Evolutionary conservation across 2,329 filamentous ascomycete species (phyloP).

Genomic region (Fusarium nematophilum): DNA sequence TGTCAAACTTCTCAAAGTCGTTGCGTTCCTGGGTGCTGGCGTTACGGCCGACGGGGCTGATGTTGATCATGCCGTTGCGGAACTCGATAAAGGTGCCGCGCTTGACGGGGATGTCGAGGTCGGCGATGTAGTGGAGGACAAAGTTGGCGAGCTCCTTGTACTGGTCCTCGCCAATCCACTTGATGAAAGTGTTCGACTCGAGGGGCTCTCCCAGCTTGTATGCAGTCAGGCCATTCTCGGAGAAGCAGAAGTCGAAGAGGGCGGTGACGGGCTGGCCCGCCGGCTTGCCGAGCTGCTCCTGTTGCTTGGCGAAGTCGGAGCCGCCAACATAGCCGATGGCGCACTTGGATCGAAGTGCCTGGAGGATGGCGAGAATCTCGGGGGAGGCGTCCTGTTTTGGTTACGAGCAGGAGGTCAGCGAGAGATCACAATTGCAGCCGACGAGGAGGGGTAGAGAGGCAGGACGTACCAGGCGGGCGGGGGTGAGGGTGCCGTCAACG

Average conservation of each 20-base stretch:
- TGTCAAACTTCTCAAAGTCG: conserved; percentile 86
- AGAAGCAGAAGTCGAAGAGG: conserved; percentile 97
- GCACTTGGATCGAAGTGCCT: conserved; percentile 83
- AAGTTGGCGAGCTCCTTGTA: conserved; percentile 84
- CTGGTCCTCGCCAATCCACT: conserved; percentile 84
- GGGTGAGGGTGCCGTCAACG: conserved; percentile 92
- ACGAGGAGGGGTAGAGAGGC: background rate
- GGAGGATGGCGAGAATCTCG: conserved; percentile 86
- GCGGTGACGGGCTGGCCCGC: conserved; percentile 75
- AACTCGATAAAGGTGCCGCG: conserved; percentile 88
- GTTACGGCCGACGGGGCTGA: conserved; percentile 87
- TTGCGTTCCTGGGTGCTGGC: conserved; percentile 82
- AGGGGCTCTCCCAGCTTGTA: conserved; percentile 84
- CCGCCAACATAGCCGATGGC: conserved; percentile 94
- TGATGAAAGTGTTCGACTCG: conserved; percentile 86
- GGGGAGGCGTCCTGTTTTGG: conserved; percentile 70
- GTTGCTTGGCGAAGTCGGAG: conserved; percentile 91
- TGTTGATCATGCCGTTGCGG: conserved; percentile 91
- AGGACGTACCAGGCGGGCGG: conserved; percentile 75
- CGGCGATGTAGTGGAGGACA: conserved; percentile 84
- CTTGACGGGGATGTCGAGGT: conserved; percentile 86
- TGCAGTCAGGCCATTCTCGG: conserved; percentile 95
- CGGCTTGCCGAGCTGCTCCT: conserved; percentile 86
- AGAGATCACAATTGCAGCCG: background rate
- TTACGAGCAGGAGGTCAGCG: background rate